Evolutionary conservation across 1,139 yeast species (phyloP).

Genomic region (Suhomyces bribrorum): DNA sequence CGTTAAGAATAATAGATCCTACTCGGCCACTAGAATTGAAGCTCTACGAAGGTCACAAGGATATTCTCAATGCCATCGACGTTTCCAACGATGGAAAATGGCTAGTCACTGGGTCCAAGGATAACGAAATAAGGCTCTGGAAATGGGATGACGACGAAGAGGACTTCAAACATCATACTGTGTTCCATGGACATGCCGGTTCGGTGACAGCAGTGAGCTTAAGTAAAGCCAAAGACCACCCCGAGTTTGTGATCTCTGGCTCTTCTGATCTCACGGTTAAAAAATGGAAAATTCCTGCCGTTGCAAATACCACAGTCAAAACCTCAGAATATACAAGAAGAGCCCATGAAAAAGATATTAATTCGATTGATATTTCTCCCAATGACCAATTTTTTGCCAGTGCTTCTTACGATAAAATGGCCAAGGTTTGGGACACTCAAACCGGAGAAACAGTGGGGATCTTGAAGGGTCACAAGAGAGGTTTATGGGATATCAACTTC

Average conservation of each 20-base stretch:
- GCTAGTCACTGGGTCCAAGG: conserved; percentile 95
- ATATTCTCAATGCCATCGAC: conserved; percentile 79
- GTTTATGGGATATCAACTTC: conserved; percentile 89
- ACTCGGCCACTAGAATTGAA: conserved; percentile 59
- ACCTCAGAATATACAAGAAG: conserved; percentile 83
- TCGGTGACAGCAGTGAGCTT: conserved; percentile 81
- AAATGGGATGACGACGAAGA: conserved; percentile 44
- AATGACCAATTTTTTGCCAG: conserved; percentile 87
- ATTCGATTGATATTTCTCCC: conserved; percentile 83
- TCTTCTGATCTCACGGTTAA: conserved; percentile 88
- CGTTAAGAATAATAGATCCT: conserved; percentile 70
- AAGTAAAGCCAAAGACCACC: conserved; percentile 60
- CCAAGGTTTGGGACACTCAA: conserved; percentile 82
- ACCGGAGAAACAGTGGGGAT: conserved; percentile 85
- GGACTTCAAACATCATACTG: conserved; percentile 55
- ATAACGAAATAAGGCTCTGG: conserved; percentile 85
- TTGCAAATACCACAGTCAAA: conserved; percentile 31
- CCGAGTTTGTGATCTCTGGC: conserved; percentile 79
- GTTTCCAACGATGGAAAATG: conserved; percentile 77
- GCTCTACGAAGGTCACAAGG: conserved; percentile 78
- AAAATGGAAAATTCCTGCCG: conserved; percentile 76
- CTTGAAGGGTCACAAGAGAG: conserved; percentile 87
- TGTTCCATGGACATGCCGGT: conserved; percentile 83
- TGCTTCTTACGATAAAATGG: conserved; percentile 93
- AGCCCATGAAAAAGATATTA: conserved; percentile 96